A percentile compares a stretch with the other conserved stretches of the same genome.
Evolutionary conservation across 1,139 yeast genomes (phyloP).

Genomic region (Zygosaccharomyces sapae): DNA sequence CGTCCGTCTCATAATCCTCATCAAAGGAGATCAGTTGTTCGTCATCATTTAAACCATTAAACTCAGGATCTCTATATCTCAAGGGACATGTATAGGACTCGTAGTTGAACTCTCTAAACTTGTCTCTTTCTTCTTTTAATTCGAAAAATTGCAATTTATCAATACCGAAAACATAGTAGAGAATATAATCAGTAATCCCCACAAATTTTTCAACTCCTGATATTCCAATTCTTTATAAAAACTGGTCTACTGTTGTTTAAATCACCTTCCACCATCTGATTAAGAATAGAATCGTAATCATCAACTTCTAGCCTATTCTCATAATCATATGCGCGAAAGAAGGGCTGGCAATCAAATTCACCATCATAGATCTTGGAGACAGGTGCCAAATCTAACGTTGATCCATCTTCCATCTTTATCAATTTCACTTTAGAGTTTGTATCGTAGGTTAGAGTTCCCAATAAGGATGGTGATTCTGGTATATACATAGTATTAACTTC

Average conservation of each 20-base stretch:
- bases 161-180: constrained; percentile 27
- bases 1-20: constrained; percentile 4
- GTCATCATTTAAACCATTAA: constrained; percentile 9
- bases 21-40: constrained; percentile 1
- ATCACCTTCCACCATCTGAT: constrained; percentile 21
- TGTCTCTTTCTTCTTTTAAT: constrained; percentile 21
- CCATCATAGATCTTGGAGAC: constrained; percentile 10
- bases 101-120: constrained; percentile 22
- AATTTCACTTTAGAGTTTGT: constrained; percentile 1
- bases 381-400: constrained; percentile 11
- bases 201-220: constrained; percentile 18
- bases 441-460: constrained; percentile 7
- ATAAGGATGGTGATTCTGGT: constrained; percentile 19
- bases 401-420: constrained; percentile 5
- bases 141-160: constrained; percentile 30
- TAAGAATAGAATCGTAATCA: constrained; percentile 25
- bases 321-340: constrained; percentile 22
- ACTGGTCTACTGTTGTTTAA: constrained; percentile 15
- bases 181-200: constrained; percentile 20
- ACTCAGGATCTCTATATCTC: constrained; percentile 5
- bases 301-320: constrained; percentile 22
- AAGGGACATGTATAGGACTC: constrained; percentile 16
- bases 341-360: constrained; percentile 25
- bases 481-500: constrained; percentile 14
- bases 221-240: constrained; percentile 29